Evolutionary conservation across 331 rosid genomes (phyloP), one percentile per base, ranked within the genome.

Genomic region (Rhamnella rubrinervis): DNA sequence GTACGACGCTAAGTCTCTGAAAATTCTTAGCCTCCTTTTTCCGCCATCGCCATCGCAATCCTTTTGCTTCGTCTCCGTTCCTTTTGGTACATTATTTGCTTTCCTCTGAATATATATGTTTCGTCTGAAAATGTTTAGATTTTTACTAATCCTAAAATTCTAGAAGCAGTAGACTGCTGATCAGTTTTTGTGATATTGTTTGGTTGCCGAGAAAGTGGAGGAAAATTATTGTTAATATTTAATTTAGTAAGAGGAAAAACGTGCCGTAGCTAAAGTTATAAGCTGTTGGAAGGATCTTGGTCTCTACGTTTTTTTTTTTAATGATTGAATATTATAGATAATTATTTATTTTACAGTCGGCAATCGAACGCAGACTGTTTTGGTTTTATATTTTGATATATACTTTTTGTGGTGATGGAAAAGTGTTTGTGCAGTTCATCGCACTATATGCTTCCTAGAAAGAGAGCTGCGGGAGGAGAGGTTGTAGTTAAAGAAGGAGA

Each of bases 391-490:
- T 19, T 15, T 53, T 53, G 10, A 28, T 38, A 2, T 23, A 11
- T 49, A 39, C 26, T 23, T 49, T 55, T 68, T 17, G 8, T 49
- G 75, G 20, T 28, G 23, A 76, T 65, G 72, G 58, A 61, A 15
- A 64, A 59, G 59, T 40, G 58, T 63, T 37, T 44, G 44, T 55
- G 77, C 73, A 77, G 82, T 37, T 77, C 73, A 77, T 55, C 40
- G 72, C 73, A 58, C 82, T 78, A 59, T 78, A 78, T 78, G 82
- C 82, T 71, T 78, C 82, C 82, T 60, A 71, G 74, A 67, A 72
- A 78, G 78, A 78, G 82, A 72, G 70, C 59, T 40, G 70, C 23
- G 70, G 82, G 70, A 61, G 71, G 78, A 61, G 82, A 60, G 70
- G 78, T 52, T 66, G 77, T 28, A 65, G 73, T 10, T 21, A 59